phyloP scores from a whole-genome alignment of 305 asterid genomes.

The Fraxinus angustifolia region DNA sequence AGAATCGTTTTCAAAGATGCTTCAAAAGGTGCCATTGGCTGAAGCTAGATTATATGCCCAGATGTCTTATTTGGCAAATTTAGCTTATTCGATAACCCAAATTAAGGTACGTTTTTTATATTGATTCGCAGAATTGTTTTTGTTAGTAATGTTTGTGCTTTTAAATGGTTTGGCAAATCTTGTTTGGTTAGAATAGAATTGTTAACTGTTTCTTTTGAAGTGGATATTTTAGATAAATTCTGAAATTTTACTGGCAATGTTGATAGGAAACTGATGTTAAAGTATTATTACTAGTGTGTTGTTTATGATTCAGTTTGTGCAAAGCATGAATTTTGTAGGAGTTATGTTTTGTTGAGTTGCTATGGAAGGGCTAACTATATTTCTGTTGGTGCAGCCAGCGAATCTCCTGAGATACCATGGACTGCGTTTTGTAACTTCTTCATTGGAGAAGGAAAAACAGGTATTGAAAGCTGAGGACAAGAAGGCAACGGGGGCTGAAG shows the following conservation, averaged over 20 bases:
- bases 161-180: not conserved
- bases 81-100: slow-evolving; percentile 78
- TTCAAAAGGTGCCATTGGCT: slow-evolving; percentile 64
- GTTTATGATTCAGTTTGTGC: not conserved
- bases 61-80: slow-evolving; percentile 75
- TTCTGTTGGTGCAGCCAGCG: slow-evolving; percentile 48
- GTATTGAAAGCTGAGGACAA: slow-evolving; percentile 48
- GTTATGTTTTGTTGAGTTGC: not conserved
- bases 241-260: not conserved
- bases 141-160: not conserved
- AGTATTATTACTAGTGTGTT: not conserved
- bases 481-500: slow-evolving; percentile 24
- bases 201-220: not conserved
- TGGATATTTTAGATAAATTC: not conserved
- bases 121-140: not conserved
- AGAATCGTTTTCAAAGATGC: slow-evolving; percentile 72
- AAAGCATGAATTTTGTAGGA: slow-evolving; percentile 20
- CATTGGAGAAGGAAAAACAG: slow-evolving; percentile 74
- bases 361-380: not conserved
- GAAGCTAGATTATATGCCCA: slow-evolving; percentile 79
- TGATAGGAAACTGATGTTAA: not conserved
- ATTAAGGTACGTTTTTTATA: slow-evolving; percentile 56
- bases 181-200: not conserved
- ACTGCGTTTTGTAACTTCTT: slow-evolving; percentile 64
- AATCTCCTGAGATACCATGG: slow-evolving; percentile 57